Percentiles rank a stretch among this genome's conserved stretches.
phyloP scores from a whole-genome alignment of 2,329 filamentous ascomycete genomes.

The Zasmidium citrigriseum region DNA sequence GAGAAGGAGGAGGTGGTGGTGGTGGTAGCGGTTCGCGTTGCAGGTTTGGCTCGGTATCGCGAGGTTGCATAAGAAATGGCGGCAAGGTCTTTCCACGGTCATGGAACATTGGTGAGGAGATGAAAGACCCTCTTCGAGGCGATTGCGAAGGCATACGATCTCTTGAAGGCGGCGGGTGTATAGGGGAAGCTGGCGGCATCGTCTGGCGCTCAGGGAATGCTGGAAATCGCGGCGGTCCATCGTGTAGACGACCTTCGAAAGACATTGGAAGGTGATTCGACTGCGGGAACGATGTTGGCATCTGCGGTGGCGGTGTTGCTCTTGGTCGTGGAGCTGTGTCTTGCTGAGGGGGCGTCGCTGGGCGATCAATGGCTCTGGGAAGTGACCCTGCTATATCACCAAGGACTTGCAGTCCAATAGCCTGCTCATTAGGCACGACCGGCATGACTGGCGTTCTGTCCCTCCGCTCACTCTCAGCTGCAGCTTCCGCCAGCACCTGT shows the following conservation, averaged over 20 bases:
- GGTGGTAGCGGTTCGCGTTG: background rate
- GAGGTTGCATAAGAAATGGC: background rate
- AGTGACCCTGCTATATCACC: constrained; percentile 24
- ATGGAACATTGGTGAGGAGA: constrained; percentile 7
- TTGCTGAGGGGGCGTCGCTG: background rate
- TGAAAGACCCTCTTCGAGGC: constrained; percentile 1
- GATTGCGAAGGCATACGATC: background rate
- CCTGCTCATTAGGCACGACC: constrained; percentile 43
- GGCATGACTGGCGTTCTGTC: constrained; percentile 20
- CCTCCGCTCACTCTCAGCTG: constrained; percentile 31
- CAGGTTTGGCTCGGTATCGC: background rate
- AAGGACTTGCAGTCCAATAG: constrained; percentile 38
- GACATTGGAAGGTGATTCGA: constrained; percentile 1
- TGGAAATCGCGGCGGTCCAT: background rate
- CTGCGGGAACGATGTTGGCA: constrained; percentile 13
- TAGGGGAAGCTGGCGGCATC: background rate
- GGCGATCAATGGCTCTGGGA: constrained; percentile 6
- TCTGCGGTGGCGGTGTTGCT: constrained; percentile 7
- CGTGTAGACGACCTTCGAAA: background rate
- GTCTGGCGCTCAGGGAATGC: background rate
- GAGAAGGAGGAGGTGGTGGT: background rate
- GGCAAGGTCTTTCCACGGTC: constrained; percentile 1
- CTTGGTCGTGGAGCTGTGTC: background rate
- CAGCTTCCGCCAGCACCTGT: constrained; percentile 39
- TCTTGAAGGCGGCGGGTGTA: background rate